Base-by-base conservation (phyloP, 2,329 filamentous ascomycete genomes). In the Ceratocystis colombiana region DNA sequence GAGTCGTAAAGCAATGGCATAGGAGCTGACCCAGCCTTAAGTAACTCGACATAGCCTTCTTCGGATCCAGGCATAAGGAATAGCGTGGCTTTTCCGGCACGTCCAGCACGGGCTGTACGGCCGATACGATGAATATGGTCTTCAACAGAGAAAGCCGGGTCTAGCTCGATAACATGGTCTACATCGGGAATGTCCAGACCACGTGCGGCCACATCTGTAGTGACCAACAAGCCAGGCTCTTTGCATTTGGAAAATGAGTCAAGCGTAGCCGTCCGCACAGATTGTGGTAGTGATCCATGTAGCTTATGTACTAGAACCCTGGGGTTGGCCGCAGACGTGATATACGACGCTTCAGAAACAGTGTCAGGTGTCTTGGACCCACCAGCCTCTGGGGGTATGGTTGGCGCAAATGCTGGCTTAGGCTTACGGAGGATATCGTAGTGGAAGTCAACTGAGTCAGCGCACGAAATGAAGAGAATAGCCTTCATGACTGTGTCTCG, bases 371-470 rank as follows among this genome's bases (percentile, higher is more conserved):
- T 64, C n/a, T 64, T 62, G 22, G 33, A 20, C 28, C 62, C 61
- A 17, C 45, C 45, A 6, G 41, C 45, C 8, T 74, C 72, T 0
- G 72, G 68, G 25, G 61, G 61, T 12, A 63, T 33, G 45, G 25
- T 28, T 22, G 61, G 44, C 12, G 44, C 61, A 28, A 46, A 46
- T 3, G 61, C 45, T 33, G 62, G 61, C 2, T 73, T 72, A 2
- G 69, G 69, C 22, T 64, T 66, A 57, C 62, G 66, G 25, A 99
- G 83, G 2, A 96, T 78, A 68, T 95, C 88, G 74, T 91, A 97
- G 74, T 97, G 93, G 72, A 96, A 99, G 74, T 99, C 91, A 68
- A 97, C 94, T 1, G 90, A 94, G 74, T 99, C 94, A 22, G 94
- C 92, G 72, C 94, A 99, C 10, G 93, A 96, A 62, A 99, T 89